phyloP scores from a whole-genome alignment of 2,329 filamentous ascomycete genomes.

The Hysterium pulicare region DNA sequence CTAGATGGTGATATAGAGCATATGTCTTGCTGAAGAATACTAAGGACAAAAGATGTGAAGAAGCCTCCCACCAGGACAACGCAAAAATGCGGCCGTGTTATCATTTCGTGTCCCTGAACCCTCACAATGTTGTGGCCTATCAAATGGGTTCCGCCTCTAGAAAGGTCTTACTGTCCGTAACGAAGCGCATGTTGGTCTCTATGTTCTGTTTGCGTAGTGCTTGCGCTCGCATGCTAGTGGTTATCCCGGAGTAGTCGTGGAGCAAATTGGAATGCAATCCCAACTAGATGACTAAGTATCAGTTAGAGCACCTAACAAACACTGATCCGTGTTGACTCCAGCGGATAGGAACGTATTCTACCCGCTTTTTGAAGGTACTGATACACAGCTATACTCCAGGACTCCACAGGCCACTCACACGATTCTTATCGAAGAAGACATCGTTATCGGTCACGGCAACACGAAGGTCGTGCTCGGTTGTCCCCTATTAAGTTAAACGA shows the following conservation, averaged over 20 bases:
- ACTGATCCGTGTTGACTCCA: conserved; percentile 44
- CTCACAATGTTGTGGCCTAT: too few relatives aligned
- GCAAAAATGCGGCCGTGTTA: too few relatives aligned
- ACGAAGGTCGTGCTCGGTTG: conserved; percentile 36
- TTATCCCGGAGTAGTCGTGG: conserved; percentile 42
- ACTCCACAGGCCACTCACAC: conserved; percentile 43
- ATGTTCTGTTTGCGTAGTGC: conserved; percentile 41
- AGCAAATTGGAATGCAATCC: conserved; percentile 40
- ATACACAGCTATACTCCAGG: conserved; percentile 40
- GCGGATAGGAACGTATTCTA: conserved; percentile 42
- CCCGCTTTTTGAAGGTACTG: conserved; percentile 38
- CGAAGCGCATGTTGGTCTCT: conserved; percentile 43
- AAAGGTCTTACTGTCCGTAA: conserved; percentile 36
- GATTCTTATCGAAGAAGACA: conserved; percentile 43
- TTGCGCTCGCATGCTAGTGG: conserved; percentile 39
- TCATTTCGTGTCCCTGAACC: too few relatives aligned
- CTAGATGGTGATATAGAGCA: too few relatives aligned
- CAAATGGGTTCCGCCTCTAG: conserved; percentile 3
- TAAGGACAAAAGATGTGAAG: too few relatives aligned
- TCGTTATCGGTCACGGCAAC: conserved; percentile 35
- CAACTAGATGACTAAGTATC: conserved; percentile 43
- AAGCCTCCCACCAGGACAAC: too few relatives aligned
- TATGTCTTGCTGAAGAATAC: too few relatives aligned
- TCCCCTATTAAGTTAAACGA: conserved; percentile 43
- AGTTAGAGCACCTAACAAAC: conserved; percentile 40